Percentiles rank a stretch among this genome's conserved stretches.
Conservation (phyloP, 495 filamentous ascomycete species). For the Aspergillus incahuasiensis region DNA sequence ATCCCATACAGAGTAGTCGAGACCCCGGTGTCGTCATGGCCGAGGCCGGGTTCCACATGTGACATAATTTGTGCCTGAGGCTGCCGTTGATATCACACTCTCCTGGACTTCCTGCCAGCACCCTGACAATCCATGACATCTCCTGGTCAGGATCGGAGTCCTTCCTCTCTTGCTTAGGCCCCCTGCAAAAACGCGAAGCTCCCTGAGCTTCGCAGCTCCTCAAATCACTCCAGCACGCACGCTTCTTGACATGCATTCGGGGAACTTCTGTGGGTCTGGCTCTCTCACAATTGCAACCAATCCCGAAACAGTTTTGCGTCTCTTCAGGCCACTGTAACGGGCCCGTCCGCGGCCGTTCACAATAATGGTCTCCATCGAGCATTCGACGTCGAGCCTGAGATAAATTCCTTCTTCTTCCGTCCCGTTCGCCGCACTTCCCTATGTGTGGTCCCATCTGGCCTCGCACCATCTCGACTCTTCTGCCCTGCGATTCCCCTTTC, state of each 20-base stretch:
- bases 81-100: background rate
- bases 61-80: conserved; percentile 2
- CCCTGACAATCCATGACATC: background rate
- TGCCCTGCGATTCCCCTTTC: background rate
- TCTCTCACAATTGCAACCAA: background rate
- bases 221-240: background rate
- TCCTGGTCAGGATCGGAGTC: background rate
- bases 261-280: conserved; percentile 12
- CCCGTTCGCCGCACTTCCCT: background rate
- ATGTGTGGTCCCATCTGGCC: background rate
- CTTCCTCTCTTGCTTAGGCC: background rate
- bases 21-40: background rate
- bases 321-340: conserved; percentile 2
- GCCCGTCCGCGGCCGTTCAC: background rate
- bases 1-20: background rate
- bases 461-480: background rate
- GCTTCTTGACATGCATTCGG: conserved; percentile 5
- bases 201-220: background rate
- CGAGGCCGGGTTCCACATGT: background rate
- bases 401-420: background rate
- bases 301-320: background rate
- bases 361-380: background rate
- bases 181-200: background rate
- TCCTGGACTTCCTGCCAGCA: background rate
- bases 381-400: background rate